phyloP scores from a whole-genome alignment of 176 grass and related monocot species.

The Avena eriantha region DNA sequence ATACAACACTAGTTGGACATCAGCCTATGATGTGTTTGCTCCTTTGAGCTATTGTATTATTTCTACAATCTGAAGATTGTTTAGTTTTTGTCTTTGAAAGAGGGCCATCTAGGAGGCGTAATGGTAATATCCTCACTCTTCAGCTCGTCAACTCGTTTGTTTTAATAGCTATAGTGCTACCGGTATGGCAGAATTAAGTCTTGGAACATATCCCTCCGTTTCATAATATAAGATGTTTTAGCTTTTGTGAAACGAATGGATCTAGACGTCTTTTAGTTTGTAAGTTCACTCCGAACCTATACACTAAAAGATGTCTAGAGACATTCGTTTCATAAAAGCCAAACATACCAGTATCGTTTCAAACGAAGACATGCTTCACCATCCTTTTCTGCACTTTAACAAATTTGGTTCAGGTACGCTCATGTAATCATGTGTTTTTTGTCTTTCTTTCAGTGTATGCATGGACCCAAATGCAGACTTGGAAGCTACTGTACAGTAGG shows the following conservation, averaged over 20 bases:
- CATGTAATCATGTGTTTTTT: conserved; percentile 33
- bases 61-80: not conserved
- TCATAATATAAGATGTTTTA: no score
- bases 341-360: not conserved
- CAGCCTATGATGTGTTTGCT: not conserved
- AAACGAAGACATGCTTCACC: not conserved
- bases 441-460: conserved; percentile 80
- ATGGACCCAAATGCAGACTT: conserved; percentile 93
- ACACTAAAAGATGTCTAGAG: no score
- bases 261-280: no score
- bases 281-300: no score
- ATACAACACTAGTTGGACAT: conserved; percentile 10
- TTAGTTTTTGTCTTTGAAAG: conserved; percentile 1
- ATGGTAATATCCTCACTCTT: not conserved
- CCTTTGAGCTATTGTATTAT: conserved; percentile 26
- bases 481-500: conserved; percentile 86
- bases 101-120: not conserved
- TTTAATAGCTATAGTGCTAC: conserved; percentile 4
- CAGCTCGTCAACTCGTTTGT: not conserved
- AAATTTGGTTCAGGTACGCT: conserved; percentile 2
- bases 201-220: not conserved
- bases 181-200: not conserved
- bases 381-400: conserved; percentile 25
- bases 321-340: not conserved
- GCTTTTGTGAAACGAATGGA: no score